phyloP scores from a whole-genome alignment of 306 rosid species.

The Gastrolobium villosum region DNA sequence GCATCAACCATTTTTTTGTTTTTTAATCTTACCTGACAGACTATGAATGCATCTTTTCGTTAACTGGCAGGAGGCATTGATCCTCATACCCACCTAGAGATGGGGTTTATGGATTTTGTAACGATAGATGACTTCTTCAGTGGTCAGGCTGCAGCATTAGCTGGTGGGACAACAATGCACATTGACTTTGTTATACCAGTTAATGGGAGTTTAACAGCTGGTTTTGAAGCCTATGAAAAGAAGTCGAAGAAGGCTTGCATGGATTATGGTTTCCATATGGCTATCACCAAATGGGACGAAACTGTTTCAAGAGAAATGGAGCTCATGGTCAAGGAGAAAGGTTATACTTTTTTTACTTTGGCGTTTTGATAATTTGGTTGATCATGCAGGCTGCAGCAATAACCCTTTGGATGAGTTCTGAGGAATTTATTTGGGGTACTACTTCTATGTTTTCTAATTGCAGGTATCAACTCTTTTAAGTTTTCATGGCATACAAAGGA shows the following conservation, averaged over 20 bases:
- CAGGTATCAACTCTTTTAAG: constrained; percentile 97
- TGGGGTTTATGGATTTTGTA: constrained; percentile 74
- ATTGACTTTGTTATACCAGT: constrained; percentile 88
- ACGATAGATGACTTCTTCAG: constrained; percentile 85
- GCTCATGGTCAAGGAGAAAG: constrained; percentile 88
- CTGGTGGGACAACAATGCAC: constrained; percentile 99
- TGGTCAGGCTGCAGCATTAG: constrained; percentile 99
- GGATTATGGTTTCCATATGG: constrained; percentile 99
- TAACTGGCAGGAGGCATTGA: constrained; percentile 89
- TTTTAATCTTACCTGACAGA: constrained; percentile 2
- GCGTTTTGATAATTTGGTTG: constrained; percentile 25
- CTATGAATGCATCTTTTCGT: constrained; percentile 40
- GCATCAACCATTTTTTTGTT: background rate
- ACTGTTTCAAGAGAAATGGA: constrained; percentile 87
- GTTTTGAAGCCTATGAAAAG: constrained; percentile 83
- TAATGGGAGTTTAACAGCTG: constrained; percentile 76
- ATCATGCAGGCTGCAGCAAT: background rate
- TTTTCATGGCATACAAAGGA: constrained; percentile 97
- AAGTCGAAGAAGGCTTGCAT: constrained; percentile 84
- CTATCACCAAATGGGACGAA: constrained; percentile 94
- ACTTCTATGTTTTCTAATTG: constrained; percentile 35
- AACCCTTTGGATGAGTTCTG: constrained; percentile 18
- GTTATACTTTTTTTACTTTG: constrained; percentile 52
- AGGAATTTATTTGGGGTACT: constrained; percentile 27
- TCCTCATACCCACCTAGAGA: constrained; percentile 90